Percentiles rank a stretch among this genome's conserved stretches.
phyloP scores from a whole-genome alignment of 2,329 filamentous ascomycete genomes.

The Lachnellula subtilissima region DNA sequence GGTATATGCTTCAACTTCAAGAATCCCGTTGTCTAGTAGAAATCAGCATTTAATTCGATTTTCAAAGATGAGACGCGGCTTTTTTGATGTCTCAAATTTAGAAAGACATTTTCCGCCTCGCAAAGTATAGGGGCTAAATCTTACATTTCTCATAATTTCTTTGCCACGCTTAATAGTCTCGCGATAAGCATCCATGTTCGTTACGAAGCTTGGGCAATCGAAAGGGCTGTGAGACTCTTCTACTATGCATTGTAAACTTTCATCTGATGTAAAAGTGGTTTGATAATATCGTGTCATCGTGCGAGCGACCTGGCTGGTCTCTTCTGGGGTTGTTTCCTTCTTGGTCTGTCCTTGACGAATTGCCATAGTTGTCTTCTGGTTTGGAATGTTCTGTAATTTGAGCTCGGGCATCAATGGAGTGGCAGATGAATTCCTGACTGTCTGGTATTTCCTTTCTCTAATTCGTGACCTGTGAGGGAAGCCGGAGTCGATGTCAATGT shows the following conservation, averaged over 20 bases:
- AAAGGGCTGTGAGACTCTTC: too few relatives aligned
- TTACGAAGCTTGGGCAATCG: too few relatives aligned
- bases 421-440: not conserved
- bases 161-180: not conserved
- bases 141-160: not conserved
- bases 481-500: constrained; percentile 7
- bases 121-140: too few relatives aligned
- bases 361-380: not conserved
- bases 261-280: not conserved
- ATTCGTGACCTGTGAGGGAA: constrained; percentile 6
- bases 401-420: not conserved
- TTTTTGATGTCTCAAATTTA: too few relatives aligned
- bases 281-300: constrained; percentile 23
- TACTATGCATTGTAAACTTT: too few relatives aligned
- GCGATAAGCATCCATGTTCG: not conserved
- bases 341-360: not conserved
- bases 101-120: too few relatives aligned
- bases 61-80: too few relatives aligned
- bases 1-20: not conserved
- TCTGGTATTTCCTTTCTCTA: constrained; percentile 6
- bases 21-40: not conserved
- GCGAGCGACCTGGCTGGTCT: constrained; percentile 17
- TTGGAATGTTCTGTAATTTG: not conserved
- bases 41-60: not conserved
- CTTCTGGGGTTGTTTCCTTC: constrained; percentile 7